phyloP scores from a whole-genome alignment of 441 rosid species.

The Gossypium laxum region DNA sequence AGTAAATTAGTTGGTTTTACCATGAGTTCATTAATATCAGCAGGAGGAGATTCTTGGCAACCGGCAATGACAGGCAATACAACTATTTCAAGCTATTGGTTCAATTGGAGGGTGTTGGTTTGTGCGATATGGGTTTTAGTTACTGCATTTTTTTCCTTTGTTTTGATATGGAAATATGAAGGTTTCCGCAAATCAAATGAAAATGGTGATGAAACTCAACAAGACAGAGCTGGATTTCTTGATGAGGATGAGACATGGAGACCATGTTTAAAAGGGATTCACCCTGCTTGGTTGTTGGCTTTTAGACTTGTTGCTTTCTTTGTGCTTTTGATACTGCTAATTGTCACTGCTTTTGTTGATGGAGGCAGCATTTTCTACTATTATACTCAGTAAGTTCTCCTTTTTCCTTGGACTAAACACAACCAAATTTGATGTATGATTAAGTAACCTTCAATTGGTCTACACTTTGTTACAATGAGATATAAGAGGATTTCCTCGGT shows the following conservation, averaged over 20 bases:
- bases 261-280: conserved; percentile 67
- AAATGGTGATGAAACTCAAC: conserved; percentile 20
- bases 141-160: conserved; percentile 20
- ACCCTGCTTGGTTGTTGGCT: conserved; percentile 84
- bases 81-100: conserved; percentile 41
- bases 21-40: conserved; percentile 43
- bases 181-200: conserved; percentile 23
- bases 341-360: conserved; percentile 37
- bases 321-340: conserved; percentile 48
- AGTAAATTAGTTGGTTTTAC: conserved; percentile 4
- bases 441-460: background rate
- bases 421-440: background rate
- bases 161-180: conserved; percentile 55
- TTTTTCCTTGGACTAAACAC: background rate
- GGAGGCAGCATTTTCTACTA: conserved; percentile 71
- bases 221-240: conserved; percentile 40
- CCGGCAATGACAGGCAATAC: conserved; percentile 49
- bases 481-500: background rate
- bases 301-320: conserved; percentile 55
- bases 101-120: conserved; percentile 56
- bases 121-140: conserved; percentile 43
- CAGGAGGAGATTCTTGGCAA: conserved; percentile 56
- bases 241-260: conserved; percentile 76
- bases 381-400: conserved; percentile 67
- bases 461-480: background rate